Base-by-base conservation (phyloP, 306 rosid species). In the Vigna nakashimae region DNA sequence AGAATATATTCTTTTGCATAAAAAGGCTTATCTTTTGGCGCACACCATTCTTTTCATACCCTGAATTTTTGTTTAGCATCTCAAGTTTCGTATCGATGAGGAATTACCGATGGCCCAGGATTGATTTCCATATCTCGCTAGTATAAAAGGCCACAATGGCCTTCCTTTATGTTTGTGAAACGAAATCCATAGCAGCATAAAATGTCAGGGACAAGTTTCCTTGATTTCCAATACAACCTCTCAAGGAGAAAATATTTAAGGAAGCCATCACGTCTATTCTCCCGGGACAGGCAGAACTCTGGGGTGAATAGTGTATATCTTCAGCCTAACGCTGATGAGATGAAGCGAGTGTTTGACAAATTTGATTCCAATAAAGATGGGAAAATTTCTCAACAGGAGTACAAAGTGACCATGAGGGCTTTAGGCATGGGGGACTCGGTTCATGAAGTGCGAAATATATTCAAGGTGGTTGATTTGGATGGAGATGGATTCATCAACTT, bases 401-500 rank as follows among this genome's bases (percentile, higher is more conserved):
- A 92, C 83, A 87, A 82, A 82, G 83, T 84, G 62, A 77, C 83
- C 48, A 66, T 90, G 84, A 88, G 62, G 65, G 86, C 95, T 30
- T 64, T 94, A 24, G 97, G 92, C 69, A 78, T 86, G 86, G 91
- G 40, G 55, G 77, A 83, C 76, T 59, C 53, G 2, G 56, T 80
- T 49, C 87, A 70, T 17, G 93, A 92, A 12, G 98, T 94, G 78
- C 80, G 85, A 15, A 82, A 82, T 64, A 94, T 94, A 49, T 94
- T 94, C 73, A 65, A 60, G 83, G 84, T 78, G 57, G 95, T 76
- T 66, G 99, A 95, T 86, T 68, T 82, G 73, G 97, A 92, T 53
- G 91, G 96, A 58, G 99, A 95, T 69, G 93, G 97, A 34, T 95
- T 84, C 69, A 91, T 95, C 62, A 85, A 79, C 55, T 91, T 91